Evolutionary conservation across 2,329 filamentous ascomycete genomes (phyloP), one percentile per base, ranked within the genome.

Genomic region (Talaromyces atroroseus): DNA sequence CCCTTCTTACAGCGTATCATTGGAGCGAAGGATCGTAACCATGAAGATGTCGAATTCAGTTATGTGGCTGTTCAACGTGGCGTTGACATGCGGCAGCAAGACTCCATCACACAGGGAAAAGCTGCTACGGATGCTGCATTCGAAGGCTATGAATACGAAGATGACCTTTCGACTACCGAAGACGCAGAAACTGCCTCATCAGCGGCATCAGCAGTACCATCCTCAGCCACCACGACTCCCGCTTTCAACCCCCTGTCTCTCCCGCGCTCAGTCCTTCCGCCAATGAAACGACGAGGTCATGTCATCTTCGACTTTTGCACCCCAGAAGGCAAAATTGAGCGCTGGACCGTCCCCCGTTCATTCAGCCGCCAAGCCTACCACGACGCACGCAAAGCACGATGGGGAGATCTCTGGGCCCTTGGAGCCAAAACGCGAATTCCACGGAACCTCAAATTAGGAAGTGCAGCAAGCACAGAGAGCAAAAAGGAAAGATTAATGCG

Each of bases 321-420:
- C 0, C 88, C 92, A 0, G 80, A 83, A 0, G 94, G 89, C 32
- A 85, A 82, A 44, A 85, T 96, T 34, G 92, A 99, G 77, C 89
- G 94, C 55, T 99, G 94, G 94, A 94, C 88, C 0, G 87, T 99
- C 0, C 89, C 92, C 1, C 85, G 85, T 63, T 90, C 86, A 58
- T 94, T 87, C 73, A 87, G 86, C 70, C 86, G 82, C 64, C 84
- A 88, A 65, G 91, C 91, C 0, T 97, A 92, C 75, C 90, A 89
- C 64, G 94, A 97, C 68, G 94, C 94, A 36, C 85, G 94, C 60
- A 99, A 99, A 75, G 82, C 87, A 0, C 77, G 76, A 53, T 97
- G 92, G 94, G 94, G 94, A 40, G 94, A 97, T 69, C 78, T 97
- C 10, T 99, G 94, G 94, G 91, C 92, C 0, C 78, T 97, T 0